Evolutionary conservation across 495 filamentous ascomycete species (phyloP).

Genomic region (Podospora tetraspora): DNA sequence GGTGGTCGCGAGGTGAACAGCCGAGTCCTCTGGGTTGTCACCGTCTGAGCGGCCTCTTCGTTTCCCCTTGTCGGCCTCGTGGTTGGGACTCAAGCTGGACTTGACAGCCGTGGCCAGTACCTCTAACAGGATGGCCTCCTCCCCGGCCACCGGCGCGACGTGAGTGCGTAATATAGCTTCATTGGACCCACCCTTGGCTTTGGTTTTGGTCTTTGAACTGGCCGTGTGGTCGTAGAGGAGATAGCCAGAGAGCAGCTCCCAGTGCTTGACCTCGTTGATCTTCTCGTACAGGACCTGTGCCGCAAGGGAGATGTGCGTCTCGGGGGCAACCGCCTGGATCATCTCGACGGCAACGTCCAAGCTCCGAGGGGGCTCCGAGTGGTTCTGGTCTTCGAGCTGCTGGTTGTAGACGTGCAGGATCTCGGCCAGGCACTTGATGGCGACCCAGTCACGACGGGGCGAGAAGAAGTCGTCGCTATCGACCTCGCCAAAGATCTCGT

Average conservation of each 20-base stretch:
- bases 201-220: constrained; percentile 38
- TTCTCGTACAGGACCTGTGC: constrained; percentile 78
- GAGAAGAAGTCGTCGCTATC: constrained; percentile 67
- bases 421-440: constrained; percentile 82
- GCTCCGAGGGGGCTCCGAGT: constrained; percentile 34
- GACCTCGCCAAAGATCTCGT: constrained; percentile 69
- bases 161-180: constrained; percentile 55
- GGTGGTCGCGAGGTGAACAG: constrained; percentile 63
- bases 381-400: constrained; percentile 42
- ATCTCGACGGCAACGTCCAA: constrained; percentile 43
- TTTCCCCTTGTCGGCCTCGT: constrained; percentile 58
- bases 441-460: constrained; percentile 78
- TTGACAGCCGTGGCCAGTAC: constrained; percentile 76
- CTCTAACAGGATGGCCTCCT: constrained; percentile 81
- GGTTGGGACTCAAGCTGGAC: constrained; percentile 53
- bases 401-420: constrained; percentile 73
- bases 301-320: constrained; percentile 80
- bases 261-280: constrained; percentile 70
- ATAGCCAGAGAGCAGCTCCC: constrained; percentile 86
- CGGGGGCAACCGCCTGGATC: constrained; percentile 53
- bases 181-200: constrained; percentile 38
- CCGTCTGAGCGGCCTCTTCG: constrained; percentile 54
- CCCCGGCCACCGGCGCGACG: constrained; percentile 67
- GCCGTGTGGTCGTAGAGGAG: constrained; percentile 85
- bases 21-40: constrained; percentile 67